A percentile compares a stretch with the other conserved stretches of the same genome.
Conservation (phyloP, 2,329 filamentous ascomycete species). For the Fusarium sp. region DNA sequence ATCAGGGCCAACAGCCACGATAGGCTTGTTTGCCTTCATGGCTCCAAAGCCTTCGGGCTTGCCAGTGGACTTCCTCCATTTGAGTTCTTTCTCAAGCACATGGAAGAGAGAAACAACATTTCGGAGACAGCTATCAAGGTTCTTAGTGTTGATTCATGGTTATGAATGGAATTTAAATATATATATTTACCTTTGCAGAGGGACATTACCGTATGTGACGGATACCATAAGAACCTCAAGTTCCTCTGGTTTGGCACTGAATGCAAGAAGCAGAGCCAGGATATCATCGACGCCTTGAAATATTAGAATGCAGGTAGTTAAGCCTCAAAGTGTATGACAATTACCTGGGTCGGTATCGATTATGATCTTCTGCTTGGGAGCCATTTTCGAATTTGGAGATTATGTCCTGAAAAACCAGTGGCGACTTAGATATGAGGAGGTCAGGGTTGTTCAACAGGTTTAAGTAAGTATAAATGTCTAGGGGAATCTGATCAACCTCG, state of each 20-base stretch:
- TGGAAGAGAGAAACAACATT: conserved; percentile 94
- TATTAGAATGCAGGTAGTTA: neutral
- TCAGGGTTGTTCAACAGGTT: neutral
- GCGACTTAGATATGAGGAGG: neutral
- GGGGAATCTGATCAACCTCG: neutral
- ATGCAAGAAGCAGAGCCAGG: conserved; percentile 86
- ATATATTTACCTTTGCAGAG: conserved; percentile 76
- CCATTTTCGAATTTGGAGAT: conserved; percentile 56
- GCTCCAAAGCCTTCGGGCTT: conserved; percentile 77
- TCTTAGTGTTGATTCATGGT: neutral
- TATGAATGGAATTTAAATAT: conserved; percentile 25
- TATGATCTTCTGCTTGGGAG: conserved; percentile 81
- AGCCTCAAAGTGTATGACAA: conserved; percentile 3
- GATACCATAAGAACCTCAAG: conserved; percentile 88
- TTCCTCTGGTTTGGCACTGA: conserved; percentile 84
- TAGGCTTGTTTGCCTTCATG: conserved; percentile 78
- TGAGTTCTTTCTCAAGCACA: conserved; percentile 87
- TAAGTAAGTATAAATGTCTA: neutral
- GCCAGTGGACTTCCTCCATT: conserved; percentile 80
- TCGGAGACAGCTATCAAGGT: conserved; percentile 74
- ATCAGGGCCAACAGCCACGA: conserved; percentile 88
- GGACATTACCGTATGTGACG: conserved; percentile 93
- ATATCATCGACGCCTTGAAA: conserved; percentile 84
- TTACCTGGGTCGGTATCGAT: conserved; percentile 94
- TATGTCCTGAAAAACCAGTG: conserved; percentile 3